Conservation (phyloP, 2,329 filamentous ascomycete genomes). For the Arthrobotrys sphaeroides region DNA sequence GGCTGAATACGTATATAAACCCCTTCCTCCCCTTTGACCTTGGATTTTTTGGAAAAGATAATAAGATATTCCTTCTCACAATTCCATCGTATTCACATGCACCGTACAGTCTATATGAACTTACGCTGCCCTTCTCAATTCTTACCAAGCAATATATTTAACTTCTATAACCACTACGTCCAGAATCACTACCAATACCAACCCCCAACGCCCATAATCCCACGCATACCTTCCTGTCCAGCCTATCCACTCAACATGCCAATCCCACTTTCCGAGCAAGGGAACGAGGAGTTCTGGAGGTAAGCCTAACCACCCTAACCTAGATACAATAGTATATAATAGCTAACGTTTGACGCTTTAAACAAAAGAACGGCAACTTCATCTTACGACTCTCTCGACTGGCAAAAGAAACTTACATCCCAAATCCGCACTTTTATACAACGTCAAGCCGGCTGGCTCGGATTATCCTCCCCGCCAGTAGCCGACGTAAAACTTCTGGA, state of each 20-base stretch:
- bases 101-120: background rate
- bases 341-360: background rate
- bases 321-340: background rate
- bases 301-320: background rate
- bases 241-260: constrained; percentile 23
- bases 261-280: constrained; percentile 24
- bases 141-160: constrained; percentile 18
- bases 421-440: constrained; percentile 34
- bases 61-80: too few relatives aligned
- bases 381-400: constrained; percentile 48
- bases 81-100: too few relatives aligned
- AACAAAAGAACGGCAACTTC: constrained; percentile 41
- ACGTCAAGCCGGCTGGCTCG: constrained; percentile 23
- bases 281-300: constrained; percentile 40
- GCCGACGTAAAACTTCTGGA: constrained; percentile 30
- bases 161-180: background rate
- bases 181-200: background rate
- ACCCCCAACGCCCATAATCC: background rate
- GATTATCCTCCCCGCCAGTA: constrained; percentile 28
- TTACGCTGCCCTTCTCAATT: background rate
- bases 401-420: constrained; percentile 37
- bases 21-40: too few relatives aligned
- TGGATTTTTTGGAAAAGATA: too few relatives aligned
- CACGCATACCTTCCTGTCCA: background rate
- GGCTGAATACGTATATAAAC: constrained; percentile 29